These are phyloP conservation scores for Xylaria cubensis DNA, from an alignment of 495 filamentous ascomycete genomes.

Conservation along the genomic window DNA sequence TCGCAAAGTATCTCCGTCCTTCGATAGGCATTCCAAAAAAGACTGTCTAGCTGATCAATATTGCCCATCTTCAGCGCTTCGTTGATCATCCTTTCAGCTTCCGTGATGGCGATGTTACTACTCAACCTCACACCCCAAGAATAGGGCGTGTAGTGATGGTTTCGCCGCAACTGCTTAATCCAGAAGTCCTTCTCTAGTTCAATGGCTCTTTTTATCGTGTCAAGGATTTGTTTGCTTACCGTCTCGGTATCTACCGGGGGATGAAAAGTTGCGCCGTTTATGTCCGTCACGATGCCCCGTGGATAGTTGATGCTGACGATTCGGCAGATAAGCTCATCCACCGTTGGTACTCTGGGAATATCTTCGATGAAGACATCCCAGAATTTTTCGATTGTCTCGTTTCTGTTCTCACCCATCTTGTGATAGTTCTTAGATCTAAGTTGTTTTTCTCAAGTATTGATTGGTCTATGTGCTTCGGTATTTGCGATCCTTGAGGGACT, in stretches of 20 bases:
- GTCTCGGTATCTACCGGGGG: neutral
- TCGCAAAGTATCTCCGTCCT: neutral
- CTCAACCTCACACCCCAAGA: conserved; percentile 1
- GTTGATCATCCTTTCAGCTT: neutral
- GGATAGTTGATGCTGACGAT: conserved; percentile 2
- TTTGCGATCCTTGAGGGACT: neutral
- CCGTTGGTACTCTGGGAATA: conserved; percentile 9
- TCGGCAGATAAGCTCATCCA: conserved; percentile 17
- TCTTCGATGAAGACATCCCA: conserved; percentile 13
- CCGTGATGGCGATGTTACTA: neutral
- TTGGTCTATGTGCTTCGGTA: neutral
- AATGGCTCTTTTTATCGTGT: neutral
- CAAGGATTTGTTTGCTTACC: neutral
- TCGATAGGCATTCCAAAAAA: neutral
- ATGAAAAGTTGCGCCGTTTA: neutral
- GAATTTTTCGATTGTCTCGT: neutral
- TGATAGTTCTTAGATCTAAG: neutral
- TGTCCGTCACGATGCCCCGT: neutral
- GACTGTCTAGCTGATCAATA: neutral
- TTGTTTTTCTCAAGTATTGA: neutral
- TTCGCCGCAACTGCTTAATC: neutral
- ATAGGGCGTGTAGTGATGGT: neutral
- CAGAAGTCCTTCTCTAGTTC: neutral
- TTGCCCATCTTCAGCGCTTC: conserved; percentile 1
- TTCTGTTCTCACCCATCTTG: neutral